Base-by-base conservation (phyloP, 352 stramenopile genomes). In the Globisporangium splendens region DNA sequence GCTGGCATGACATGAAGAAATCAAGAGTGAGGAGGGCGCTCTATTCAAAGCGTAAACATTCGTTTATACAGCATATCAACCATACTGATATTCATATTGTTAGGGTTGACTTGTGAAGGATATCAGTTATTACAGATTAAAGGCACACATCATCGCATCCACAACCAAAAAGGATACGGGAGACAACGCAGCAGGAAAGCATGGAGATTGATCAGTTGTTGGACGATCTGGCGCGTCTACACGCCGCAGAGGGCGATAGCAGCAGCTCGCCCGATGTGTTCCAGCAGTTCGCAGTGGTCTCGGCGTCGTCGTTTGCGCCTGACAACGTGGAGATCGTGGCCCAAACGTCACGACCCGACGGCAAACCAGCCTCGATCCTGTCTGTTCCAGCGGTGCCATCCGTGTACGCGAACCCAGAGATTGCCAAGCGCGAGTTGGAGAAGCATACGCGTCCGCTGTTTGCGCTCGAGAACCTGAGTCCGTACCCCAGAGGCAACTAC, bases 291-390 rank as follows among this genome's bases (percentile, higher is more conserved):
- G 72, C 66, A 8, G 69, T 88, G 21, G 24, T 59, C 1, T 74
- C 77, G 1, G 59, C 69, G 54, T 88, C 77, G 14, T 61, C 77
- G 4, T 64, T 85, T 24, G 66, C 72, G 2, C 69, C 72, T 1
- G 69, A 83, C 33, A 56, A 50, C 35, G 75, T 83, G n/a, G 54
- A 80, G 39, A 77, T 88, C 62, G 61, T 86, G 3, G 59, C 76
- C 28, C 41, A 65, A 2, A 49, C 20, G 18, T 52, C 47, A 33
- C 18, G 18, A 41, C 28, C 15, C 46, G 18, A 39, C 38, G 18
- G 12, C 28, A 20, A 17, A n/a, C 18, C 48, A 54, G 28, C 65
- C 22, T 18, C 70, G 2, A 54, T 65, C 1, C 86, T 91, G 56
- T 55, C 74, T 13, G 49, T 86, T 14, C 77, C 82, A 4, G 62